A percentile compares a stretch with the other conserved stretches of the same genome.
Conservation (phyloP, 1,284 basidiomycete species). For the Puccinia hordei region DNA sequence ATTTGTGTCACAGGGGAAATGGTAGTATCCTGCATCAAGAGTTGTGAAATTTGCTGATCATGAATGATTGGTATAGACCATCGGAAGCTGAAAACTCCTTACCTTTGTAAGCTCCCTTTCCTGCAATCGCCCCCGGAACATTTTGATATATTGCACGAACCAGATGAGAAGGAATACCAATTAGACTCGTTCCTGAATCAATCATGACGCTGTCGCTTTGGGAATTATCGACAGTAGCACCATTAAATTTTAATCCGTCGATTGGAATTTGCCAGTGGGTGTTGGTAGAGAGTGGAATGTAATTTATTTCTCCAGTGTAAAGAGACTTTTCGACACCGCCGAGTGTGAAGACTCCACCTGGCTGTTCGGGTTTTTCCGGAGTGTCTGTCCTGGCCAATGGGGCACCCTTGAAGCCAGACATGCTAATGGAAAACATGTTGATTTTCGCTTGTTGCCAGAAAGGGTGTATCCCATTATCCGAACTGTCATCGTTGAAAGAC, state of each 20-base stretch:
- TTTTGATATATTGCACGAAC: slow-evolving; percentile 31
- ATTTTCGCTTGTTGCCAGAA: slow-evolving; percentile 46
- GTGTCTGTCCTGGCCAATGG: slow-evolving; percentile 1
- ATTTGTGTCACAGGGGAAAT: slow-evolving; percentile 35
- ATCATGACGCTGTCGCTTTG: slow-evolving; percentile 31
- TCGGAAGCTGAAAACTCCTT: not conserved
- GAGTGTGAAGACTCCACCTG: slow-evolving; percentile 41
- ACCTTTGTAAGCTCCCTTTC: slow-evolving; percentile 45
- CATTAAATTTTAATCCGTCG: slow-evolving; percentile 34
- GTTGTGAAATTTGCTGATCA: not conserved
- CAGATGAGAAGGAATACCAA: slow-evolving; percentile 24
- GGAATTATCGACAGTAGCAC: slow-evolving; percentile 16
- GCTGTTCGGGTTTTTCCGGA: slow-evolving; percentile 23
- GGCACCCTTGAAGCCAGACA: slow-evolving; percentile 43
- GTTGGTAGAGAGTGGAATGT: slow-evolving; percentile 17
- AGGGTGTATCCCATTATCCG: slow-evolving; percentile 15
- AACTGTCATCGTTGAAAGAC: slow-evolving; percentile 14
- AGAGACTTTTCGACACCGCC: slow-evolving; percentile 31
- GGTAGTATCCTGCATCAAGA: slow-evolving; percentile 29
- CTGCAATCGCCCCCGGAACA: slow-evolving; percentile 20
- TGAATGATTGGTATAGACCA: not conserved
- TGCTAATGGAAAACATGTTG: slow-evolving; percentile 37
- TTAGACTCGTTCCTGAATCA: slow-evolving; percentile 46
- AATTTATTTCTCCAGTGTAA: slow-evolving; percentile 41
- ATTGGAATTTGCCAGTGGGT: slow-evolving; percentile 44